Percentiles rank a stretch among this genome's conserved stretches.
Conservation (phyloP, 2,329 filamentous ascomycete species). For the Sporothrix phasma region DNA sequence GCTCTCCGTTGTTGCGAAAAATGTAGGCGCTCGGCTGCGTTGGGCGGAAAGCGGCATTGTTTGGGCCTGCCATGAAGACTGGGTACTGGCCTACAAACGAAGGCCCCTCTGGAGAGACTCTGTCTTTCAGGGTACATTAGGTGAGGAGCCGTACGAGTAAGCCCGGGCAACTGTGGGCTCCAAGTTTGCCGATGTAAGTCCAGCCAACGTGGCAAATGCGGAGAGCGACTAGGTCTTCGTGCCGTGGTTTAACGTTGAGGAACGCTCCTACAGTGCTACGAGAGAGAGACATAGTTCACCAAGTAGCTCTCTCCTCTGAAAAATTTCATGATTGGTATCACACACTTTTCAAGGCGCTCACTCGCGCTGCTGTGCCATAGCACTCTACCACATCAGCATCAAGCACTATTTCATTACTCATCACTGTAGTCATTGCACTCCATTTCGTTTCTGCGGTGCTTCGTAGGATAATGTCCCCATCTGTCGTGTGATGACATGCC, state of each 20-base stretch:
- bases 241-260: not conserved
- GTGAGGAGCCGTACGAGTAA: too few relatives aligned
- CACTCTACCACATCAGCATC: too few relatives aligned
- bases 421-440: too few relatives aligned
- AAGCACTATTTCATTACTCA: too few relatives aligned
- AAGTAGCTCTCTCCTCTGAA: too few relatives aligned
- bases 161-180: not conserved
- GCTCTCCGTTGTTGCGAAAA: constrained; percentile 42
- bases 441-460: too few relatives aligned
- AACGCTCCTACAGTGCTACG: too few relatives aligned
- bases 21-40: constrained; percentile 44
- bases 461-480: too few relatives aligned
- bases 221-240: not conserved
- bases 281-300: too few relatives aligned
- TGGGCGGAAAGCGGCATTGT: not conserved
- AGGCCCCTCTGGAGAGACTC: not conserved
- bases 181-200: not conserved
- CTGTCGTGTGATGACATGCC: too few relatives aligned
- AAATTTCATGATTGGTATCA: not conserved
- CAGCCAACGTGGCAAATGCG: not conserved
- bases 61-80: not conserved
- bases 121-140: not conserved
- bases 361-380: too few relatives aligned
- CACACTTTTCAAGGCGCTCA: too few relatives aligned
- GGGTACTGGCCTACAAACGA: not conserved